Conservation (phyloP, 1,284 basidiomycete species). For the Malassezia slooffiae region DNA sequence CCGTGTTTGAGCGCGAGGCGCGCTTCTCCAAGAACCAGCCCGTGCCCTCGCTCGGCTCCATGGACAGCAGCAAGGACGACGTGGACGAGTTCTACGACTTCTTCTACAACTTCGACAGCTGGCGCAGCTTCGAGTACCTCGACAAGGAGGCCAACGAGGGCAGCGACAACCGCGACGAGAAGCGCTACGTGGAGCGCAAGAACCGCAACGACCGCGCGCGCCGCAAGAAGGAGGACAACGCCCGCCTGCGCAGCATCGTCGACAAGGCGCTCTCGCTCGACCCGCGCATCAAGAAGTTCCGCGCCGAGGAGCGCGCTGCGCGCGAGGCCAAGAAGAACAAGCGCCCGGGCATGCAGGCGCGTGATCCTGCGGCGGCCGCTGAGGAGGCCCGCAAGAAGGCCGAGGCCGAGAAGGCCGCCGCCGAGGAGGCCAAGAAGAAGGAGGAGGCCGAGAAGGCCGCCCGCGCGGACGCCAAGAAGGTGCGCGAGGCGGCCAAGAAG, state of each 20-base stretch:
- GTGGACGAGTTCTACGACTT: slow-evolving; percentile 96
- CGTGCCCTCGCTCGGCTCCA: slow-evolving; percentile 68
- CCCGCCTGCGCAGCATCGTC: slow-evolving; percentile 73
- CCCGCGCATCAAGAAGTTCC: slow-evolving; percentile 94
- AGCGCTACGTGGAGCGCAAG: slow-evolving; percentile 98
- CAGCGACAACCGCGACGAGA: slow-evolving; percentile 91
- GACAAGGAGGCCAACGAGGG: slow-evolving; percentile 99
- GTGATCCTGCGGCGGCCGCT: slow-evolving; percentile 27
- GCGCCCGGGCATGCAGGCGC: slow-evolving; percentile 42
- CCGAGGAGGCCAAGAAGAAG: slow-evolving; percentile 59
- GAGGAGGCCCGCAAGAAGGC: slow-evolving; percentile 55
- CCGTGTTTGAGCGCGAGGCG: slow-evolving; percentile 79
- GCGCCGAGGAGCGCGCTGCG: slow-evolving; percentile 88
- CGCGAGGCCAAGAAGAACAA: slow-evolving; percentile 80
- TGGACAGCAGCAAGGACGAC: slow-evolving; percentile 63
- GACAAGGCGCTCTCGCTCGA: slow-evolving; percentile 76
- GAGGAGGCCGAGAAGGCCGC: slow-evolving; percentile 54
- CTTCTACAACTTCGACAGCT: slow-evolving; percentile 99
- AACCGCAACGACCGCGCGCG: slow-evolving; percentile 93
- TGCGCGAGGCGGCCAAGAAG: slow-evolving; percentile 55
- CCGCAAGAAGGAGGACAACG: slow-evolving; percentile 95
- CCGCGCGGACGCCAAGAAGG: slow-evolving; percentile 79
- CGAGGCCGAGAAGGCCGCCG: slow-evolving; percentile 60
- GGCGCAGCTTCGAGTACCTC: slow-evolving; percentile 94
- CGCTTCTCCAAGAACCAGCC: slow-evolving; percentile 80